Conservation (phyloP, 345 rosid species). For the Gossypium bickii region DNA sequence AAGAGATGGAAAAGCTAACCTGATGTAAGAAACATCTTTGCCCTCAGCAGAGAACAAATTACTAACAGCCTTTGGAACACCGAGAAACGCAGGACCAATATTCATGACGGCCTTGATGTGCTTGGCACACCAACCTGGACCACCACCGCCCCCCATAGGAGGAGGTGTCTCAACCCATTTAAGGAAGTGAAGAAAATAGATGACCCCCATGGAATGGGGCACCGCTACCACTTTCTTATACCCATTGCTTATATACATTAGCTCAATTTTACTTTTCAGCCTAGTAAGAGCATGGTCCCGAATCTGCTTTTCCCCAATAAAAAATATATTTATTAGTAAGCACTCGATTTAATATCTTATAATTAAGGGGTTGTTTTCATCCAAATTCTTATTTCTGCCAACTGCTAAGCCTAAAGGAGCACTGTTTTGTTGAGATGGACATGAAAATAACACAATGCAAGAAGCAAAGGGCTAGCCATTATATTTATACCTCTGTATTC, state of each 20-base stretch:
- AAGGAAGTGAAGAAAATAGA: conserved; percentile 78
- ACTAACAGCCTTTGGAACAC: conserved; percentile 61
- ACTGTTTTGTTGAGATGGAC: neutral
- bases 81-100: conserved; percentile 61
- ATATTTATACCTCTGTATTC: conserved; percentile 47
- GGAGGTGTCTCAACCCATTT: conserved; percentile 76
- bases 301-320: conserved; percentile 37
- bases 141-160: conserved; percentile 60
- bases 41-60: conserved; percentile 55
- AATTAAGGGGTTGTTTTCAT: neutral
- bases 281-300: conserved; percentile 70
- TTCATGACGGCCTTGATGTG: conserved; percentile 66
- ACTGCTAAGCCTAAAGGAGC: neutral
- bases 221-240: conserved; percentile 70
- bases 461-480: conserved; percentile 11
- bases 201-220: conserved; percentile 77
- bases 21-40: conserved; percentile 48
- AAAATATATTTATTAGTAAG: conserved; percentile 22
- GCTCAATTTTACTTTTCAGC: conserved; percentile 74
- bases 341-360: conserved; percentile 4
- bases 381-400: neutral
- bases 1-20: conserved; percentile 32
- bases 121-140: conserved; percentile 61
- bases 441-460: neutral
- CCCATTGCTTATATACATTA: conserved; percentile 53